A percentile compares a stretch with the other conserved stretches of the same genome.
These are phyloP conservation scores for Jimgerdemannia flammicorona DNA, from an alignment of 192 early-diverging fungal species.

Conservation along the genomic window DNA sequence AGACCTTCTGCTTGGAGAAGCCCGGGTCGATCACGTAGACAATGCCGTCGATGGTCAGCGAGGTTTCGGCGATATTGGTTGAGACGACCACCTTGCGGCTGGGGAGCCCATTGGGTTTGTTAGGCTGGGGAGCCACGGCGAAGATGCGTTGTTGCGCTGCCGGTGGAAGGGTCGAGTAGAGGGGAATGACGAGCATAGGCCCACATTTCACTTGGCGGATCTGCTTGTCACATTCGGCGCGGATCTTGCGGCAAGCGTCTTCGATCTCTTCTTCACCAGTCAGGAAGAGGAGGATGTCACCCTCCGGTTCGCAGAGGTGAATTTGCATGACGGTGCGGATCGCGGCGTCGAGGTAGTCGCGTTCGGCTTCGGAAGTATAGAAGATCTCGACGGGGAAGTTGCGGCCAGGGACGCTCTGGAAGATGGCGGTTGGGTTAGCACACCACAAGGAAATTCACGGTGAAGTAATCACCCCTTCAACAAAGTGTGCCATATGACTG, in stretches of 20 bases:
- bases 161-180: conserved; percentile 93
- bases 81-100: conserved; percentile 97
- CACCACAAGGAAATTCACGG: not conserved
- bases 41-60: conserved; percentile 97
- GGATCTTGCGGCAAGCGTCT: conserved; percentile 86
- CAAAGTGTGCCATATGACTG: conserved; percentile 8
- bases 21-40: conserved; percentile 99
- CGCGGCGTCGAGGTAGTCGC: conserved; percentile 96
- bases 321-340: conserved; percentile 94
- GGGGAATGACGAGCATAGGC: conserved; percentile 80
- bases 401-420: conserved; percentile 84
- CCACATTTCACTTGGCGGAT: conserved; percentile 59
- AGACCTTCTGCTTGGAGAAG: conserved; percentile 99
- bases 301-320: conserved; percentile 88
- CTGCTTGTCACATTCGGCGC: conserved; percentile 69
- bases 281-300: conserved; percentile 95
- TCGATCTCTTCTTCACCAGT: conserved; percentile 99
- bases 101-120: conserved; percentile 69
- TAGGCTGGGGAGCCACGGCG: conserved; percentile 80
- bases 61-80: conserved; percentile 98
- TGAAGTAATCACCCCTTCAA: not conserved
- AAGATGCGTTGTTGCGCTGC: conserved; percentile 92
- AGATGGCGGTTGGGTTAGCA: not conserved
- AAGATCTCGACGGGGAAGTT: conserved; percentile 98
- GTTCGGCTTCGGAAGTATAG: conserved; percentile 96